Evolutionary conservation across 768 basidiomycete species (phyloP).

Genomic region (Tulasnella sp.): DNA sequence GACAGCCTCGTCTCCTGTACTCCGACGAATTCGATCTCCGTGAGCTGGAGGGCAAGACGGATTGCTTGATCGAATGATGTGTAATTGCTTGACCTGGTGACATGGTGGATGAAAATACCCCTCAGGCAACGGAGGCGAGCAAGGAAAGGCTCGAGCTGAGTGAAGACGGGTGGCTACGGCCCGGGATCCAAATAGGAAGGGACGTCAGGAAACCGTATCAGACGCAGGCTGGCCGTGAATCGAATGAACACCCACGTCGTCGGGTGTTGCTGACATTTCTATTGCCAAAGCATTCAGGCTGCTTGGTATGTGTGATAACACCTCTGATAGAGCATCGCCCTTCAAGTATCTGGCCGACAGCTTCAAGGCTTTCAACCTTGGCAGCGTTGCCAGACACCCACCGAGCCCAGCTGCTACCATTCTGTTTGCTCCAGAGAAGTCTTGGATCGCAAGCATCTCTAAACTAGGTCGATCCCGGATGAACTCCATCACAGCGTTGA

Average conservation of each 20-base stretch:
- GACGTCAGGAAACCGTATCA: background rate
- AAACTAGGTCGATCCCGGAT: background rate
- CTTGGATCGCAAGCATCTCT: background rate
- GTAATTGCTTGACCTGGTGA: background rate
- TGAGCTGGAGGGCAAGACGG: background rate
- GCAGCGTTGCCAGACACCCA: background rate
- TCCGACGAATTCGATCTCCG: background rate
- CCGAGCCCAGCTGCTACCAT: background rate
- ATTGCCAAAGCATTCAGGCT: background rate
- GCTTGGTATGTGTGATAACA: background rate
- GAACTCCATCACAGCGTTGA: background rate
- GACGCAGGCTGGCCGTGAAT: background rate
- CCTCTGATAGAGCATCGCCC: background rate
- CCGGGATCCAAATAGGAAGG: background rate
- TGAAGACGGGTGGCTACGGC: background rate
- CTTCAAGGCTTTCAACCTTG: background rate
- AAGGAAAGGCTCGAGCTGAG: background rate
- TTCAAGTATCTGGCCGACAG: background rate
- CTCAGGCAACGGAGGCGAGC: background rate
- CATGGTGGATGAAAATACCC: background rate
- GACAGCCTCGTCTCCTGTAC: background rate
- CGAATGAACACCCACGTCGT: background rate
- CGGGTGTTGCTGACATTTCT: background rate
- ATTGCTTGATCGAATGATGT: background rate
- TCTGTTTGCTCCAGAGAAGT: background rate